phyloP scores from a whole-genome alignment of 306 rosid species.

The Glycyrrhiza uralensis region DNA sequence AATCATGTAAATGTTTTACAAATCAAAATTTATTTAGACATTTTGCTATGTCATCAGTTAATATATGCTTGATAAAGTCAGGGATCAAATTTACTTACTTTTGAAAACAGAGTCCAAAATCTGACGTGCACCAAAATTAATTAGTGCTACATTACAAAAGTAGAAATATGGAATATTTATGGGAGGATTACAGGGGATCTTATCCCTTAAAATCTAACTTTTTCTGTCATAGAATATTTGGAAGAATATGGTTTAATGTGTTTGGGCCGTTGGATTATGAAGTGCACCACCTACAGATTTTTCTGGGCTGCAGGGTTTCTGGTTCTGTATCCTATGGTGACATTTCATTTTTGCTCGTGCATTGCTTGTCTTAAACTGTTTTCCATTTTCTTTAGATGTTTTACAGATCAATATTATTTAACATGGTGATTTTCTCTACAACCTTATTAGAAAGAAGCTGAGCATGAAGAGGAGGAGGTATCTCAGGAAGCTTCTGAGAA shows the following conservation, averaged over 20 bases:
- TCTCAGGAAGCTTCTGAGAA: constrained; percentile 49
- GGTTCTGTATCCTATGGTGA: background rate
- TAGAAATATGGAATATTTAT: background rate
- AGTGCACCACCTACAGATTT: background rate
- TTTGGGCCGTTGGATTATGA: background rate
- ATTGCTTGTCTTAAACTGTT: background rate
- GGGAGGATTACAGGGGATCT: background rate
- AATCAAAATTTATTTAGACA: background rate
- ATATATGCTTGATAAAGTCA: background rate
- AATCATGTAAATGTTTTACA: background rate
- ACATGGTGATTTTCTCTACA: background rate
- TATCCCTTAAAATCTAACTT: background rate
- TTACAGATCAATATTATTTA: background rate
- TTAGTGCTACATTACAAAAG: background rate
- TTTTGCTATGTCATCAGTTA: background rate
- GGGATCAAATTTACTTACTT: background rate
- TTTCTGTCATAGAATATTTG: background rate
- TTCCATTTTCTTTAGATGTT: background rate
- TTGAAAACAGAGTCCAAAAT: background rate
- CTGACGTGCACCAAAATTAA: background rate
- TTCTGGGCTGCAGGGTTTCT: background rate
- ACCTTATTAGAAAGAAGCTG: constrained; percentile 56
- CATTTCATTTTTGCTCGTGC: background rate
- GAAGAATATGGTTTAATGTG: background rate
- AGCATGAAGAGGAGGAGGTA: constrained; percentile 47